Conservation (phyloP, 441 rosid species). For the Capsella rubella region DNA sequence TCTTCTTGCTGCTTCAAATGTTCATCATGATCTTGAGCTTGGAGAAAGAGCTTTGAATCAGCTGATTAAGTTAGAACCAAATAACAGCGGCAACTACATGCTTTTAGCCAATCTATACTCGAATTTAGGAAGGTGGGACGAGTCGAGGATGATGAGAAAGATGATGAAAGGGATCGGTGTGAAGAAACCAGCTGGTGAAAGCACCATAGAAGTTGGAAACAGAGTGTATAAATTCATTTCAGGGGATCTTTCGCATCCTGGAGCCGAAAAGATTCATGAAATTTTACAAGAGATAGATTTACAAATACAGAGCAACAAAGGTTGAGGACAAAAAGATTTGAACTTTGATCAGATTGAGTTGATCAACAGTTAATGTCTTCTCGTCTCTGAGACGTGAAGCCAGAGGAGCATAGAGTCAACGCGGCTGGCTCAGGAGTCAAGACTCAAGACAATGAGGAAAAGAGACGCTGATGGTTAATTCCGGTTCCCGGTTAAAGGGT, state of each 20-base stretch:
- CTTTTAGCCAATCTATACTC: conserved; percentile 69
- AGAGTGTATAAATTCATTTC: conserved; percentile 64
- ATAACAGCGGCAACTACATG: conserved; percentile 75
- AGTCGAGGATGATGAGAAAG: conserved; percentile 59
- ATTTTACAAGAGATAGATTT: conserved; percentile 44
- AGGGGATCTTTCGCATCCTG: conserved; percentile 60
- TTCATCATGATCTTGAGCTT: conserved; percentile 54
- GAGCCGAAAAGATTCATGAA: conserved; percentile 50
- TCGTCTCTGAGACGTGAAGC: conserved; percentile 6
- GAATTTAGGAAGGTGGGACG: conserved; percentile 62
- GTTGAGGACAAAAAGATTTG: conserved; percentile 35
- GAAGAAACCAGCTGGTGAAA: conserved; percentile 68
- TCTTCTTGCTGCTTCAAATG: conserved; percentile 66
- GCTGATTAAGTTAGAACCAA: conserved; percentile 59
- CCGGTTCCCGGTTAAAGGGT: neutral
- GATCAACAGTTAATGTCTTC: conserved; percentile 15
- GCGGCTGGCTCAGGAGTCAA: neutral
- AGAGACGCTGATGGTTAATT: neutral
- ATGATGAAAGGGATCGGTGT: conserved; percentile 67
- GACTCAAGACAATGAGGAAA: neutral
- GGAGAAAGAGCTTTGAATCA: conserved; percentile 62
- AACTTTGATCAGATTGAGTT: neutral
- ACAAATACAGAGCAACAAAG: conserved; percentile 47
- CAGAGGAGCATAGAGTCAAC: neutral
- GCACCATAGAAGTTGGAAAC: conserved; percentile 65